Percentiles rank a stretch among this genome's conserved stretches.
Conservation (phyloP, 345 rosid genomes). For the Rhodomyrtus tomentosa region DNA sequence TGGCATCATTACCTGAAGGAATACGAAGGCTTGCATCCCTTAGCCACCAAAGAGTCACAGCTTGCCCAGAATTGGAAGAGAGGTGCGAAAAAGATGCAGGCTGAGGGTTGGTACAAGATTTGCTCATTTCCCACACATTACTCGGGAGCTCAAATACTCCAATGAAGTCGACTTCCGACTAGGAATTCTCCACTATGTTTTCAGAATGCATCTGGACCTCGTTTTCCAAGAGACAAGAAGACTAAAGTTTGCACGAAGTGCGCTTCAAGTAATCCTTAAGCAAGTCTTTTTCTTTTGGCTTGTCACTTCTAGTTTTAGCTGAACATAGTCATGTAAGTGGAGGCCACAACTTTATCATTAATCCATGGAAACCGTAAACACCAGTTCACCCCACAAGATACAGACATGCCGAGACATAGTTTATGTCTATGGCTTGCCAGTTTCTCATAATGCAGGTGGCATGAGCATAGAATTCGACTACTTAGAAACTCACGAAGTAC, state of each 20-base stretch:
- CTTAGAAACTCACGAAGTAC: background rate
- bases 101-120: background rate
- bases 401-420: background rate
- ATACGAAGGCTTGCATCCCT: background rate
- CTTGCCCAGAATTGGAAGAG: background rate
- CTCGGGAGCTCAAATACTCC: background rate
- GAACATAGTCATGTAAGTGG: background rate
- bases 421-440: fast-evolving
- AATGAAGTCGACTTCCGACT: background rate
- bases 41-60: background rate
- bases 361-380: background rate
- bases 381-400: background rate
- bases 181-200: background rate
- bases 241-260: background rate
- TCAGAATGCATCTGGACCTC: background rate
- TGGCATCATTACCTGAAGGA: background rate
- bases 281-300: background rate
- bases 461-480: fast-evolving
- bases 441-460: background rate
- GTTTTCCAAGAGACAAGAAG: background rate
- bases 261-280: background rate
- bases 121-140: background rate
- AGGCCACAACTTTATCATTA: background rate
- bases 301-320: background rate
- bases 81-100: background rate